Evolutionary conservation across 345 rosid genomes (phyloP).

Genomic region (Syzygium aqueum): DNA sequence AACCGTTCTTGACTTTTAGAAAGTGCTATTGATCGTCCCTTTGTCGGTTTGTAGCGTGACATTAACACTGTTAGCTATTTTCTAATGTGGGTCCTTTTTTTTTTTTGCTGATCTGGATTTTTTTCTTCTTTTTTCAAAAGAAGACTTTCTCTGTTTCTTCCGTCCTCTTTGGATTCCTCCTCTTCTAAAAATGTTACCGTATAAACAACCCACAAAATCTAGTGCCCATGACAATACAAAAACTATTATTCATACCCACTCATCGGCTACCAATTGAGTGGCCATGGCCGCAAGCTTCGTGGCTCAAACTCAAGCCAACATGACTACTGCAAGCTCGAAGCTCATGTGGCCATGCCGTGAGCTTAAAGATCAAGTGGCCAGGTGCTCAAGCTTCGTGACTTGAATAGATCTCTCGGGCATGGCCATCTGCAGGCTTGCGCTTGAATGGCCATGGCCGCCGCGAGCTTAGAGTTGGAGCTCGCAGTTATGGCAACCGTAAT

Average conservation of each 20-base stretch:
- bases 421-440: not conserved
- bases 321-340: not conserved
- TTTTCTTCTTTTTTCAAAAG: not conserved
- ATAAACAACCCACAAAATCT: not conserved
- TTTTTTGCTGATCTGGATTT: too few relatives aligned
- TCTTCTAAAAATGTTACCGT: not conserved
- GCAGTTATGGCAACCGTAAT: slow-evolving; percentile 3
- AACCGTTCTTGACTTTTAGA: not conserved
- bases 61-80: not conserved
- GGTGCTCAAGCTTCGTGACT: not conserved
- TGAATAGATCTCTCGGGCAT: not conserved
- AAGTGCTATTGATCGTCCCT: not conserved
- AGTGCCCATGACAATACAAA: not conserved
- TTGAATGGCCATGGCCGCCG: not conserved
- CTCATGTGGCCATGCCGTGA: not conserved
- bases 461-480: not conserved
- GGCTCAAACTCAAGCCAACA: not conserved
- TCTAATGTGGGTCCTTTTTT: not conserved
- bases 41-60: not conserved
- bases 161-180: not conserved
- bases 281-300: not conserved
- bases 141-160: not conserved
- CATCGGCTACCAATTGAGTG: not conserved
- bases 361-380: not conserved
- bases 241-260: not conserved